Percentiles rank a stretch among this genome's conserved stretches.
Evolutionary conservation across 805 yeast species (phyloP).

Genomic region (Grigorovia humatica): DNA sequence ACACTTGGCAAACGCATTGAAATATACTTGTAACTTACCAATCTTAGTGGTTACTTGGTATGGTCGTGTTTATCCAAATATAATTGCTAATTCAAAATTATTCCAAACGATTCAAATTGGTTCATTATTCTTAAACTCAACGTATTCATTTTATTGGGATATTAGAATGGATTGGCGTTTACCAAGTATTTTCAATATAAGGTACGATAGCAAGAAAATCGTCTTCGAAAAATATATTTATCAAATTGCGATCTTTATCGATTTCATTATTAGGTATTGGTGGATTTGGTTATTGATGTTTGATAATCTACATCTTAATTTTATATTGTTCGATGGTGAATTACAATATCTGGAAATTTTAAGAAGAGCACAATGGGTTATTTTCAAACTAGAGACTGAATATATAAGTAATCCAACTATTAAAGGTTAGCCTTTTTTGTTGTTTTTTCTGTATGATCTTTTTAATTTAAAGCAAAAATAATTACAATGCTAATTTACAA

Average conservation of each 20-base stretch:
- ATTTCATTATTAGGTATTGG: conserved; percentile 58
- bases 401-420: conserved; percentile 22
- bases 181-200: conserved; percentile 33
- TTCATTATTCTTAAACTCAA: conserved; percentile 52
- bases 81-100: not conserved
- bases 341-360: conserved; percentile 66
- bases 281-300: conserved; percentile 53
- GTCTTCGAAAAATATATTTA: conserved; percentile 32
- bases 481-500: not conserved
- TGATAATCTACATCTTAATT: conserved; percentile 33
- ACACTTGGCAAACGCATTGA: conserved; percentile 62
- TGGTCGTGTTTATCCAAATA: conserved; percentile 6
- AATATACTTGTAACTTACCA: conserved; percentile 61
- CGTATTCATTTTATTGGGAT: conserved; percentile 85
- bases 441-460: too few species aligned
- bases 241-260: conserved; percentile 45
- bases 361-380: conserved; percentile 86
- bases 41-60: conserved; percentile 33
- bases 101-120: conserved; percentile 20
- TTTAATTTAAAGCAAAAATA: not conserved
- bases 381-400: conserved; percentile 76
- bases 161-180: conserved; percentile 81
- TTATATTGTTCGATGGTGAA: conserved; percentile 45
- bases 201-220: conserved; percentile 4
- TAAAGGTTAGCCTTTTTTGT: conserved; percentile 1